Percentiles rank a stretch among this genome's conserved stretches.
phyloP scores from a whole-genome alignment of 2,329 filamentous ascomycete species.

The Akanthomyces uredinophilus region DNA sequence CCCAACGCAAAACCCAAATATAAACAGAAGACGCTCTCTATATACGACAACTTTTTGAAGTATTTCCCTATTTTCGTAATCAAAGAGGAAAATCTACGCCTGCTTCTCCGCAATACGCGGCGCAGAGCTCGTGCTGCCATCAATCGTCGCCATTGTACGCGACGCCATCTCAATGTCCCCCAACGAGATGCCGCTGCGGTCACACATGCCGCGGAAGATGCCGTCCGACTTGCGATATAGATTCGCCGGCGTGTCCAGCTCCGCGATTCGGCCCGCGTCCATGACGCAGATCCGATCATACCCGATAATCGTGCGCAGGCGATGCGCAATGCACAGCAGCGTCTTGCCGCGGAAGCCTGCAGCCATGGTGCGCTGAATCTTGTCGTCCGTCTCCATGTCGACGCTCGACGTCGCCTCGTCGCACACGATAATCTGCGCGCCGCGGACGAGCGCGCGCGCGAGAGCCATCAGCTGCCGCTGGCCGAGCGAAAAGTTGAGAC shows the following conservation, averaged over 20 bases:
- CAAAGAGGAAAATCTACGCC: neutral
- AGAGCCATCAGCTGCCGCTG: slow-evolving; percentile 95
- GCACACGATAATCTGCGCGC: slow-evolving; percentile 88
- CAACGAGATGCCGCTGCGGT: slow-evolving; percentile 68
- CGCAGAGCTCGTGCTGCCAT: neutral
- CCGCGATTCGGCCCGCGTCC: slow-evolving; percentile 82
- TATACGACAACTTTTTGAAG: neutral
- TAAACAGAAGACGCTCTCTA: neutral
- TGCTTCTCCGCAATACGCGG: neutral
- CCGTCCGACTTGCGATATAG: slow-evolving; percentile 66
- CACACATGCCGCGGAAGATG: slow-evolving; percentile 88
- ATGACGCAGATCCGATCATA: slow-evolving; percentile 97
- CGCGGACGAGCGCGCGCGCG: slow-evolving; percentile 81
- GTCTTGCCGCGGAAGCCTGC: slow-evolving; percentile 81
- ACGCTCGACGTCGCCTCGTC: slow-evolving; percentile 93
- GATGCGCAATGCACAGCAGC: slow-evolving; percentile 85
- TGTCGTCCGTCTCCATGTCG: slow-evolving; percentile 94
- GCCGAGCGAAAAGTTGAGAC: slow-evolving; percentile 90
- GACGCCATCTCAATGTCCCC: slow-evolving; percentile 48
- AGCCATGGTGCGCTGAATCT: slow-evolving; percentile 87
- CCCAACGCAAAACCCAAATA: neutral
- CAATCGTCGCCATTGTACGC: slow-evolving; percentile 20
- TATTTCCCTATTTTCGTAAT: neutral
- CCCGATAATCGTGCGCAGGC: slow-evolving; percentile 83
- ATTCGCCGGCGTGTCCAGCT: slow-evolving; percentile 70